Conservation (phyloP, 352 stramenopile genomes). For the Pythium oligandrum region DNA sequence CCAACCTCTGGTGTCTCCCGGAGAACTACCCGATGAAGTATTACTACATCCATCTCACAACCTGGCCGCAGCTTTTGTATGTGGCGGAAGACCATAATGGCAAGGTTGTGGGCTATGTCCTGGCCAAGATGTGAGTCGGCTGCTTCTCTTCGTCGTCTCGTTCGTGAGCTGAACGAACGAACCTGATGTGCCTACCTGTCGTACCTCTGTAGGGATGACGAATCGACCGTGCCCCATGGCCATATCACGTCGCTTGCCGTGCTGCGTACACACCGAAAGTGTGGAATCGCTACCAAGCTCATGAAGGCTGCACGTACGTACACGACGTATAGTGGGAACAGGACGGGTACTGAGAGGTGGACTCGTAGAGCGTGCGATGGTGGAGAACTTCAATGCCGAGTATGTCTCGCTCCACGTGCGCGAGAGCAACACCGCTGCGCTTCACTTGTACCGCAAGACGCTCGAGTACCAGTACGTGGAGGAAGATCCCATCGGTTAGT, state of each 20-base stretch:
- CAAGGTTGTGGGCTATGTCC: constrained; percentile 99
- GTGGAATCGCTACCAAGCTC: constrained; percentile 96
- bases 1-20: constrained; percentile 99
- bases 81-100: constrained; percentile 97
- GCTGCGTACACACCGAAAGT: constrained; percentile 95
- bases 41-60: constrained; percentile 99
- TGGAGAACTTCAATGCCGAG: constrained; percentile 96
- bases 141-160: neutral
- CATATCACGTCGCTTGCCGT: constrained; percentile 99
- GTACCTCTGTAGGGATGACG: constrained; percentile 52
- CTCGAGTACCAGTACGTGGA: constrained; percentile 94
- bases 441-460: constrained; percentile 98
- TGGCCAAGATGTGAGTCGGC: constrained; percentile 97
- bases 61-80: constrained; percentile 98
- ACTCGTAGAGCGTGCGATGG: constrained; percentile 92
- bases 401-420: constrained; percentile 99
- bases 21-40: constrained; percentile 99
- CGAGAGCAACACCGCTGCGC: constrained; percentile 96
- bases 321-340: neutral
- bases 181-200: neutral
- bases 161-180: neutral
- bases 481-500: neutral
- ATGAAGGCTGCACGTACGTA: constrained; percentile 92
- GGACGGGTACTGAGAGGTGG: too few relatives aligned
- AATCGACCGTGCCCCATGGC: constrained; percentile 88